phyloP scores from a whole-genome alignment of 2,329 filamentous ascomycete genomes.

The Colletotrichum sp. region DNA sequence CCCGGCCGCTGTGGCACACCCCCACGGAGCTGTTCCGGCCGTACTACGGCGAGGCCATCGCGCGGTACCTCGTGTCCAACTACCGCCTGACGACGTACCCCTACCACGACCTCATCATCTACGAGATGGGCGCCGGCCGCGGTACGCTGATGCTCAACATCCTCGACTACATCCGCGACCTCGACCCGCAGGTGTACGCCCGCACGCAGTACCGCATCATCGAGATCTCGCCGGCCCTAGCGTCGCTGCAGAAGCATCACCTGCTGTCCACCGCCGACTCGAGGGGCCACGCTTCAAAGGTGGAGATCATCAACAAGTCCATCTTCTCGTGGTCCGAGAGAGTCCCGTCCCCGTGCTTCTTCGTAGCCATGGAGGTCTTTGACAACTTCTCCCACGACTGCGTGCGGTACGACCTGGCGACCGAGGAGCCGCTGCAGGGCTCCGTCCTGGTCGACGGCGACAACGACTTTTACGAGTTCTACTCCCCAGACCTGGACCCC shows the following conservation, averaged over 20 bases:
- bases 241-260: conserved; percentile 76
- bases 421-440: conserved; percentile 85
- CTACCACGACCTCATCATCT: conserved; percentile 96
- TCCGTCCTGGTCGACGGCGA: conserved; percentile 83
- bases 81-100: conserved; percentile 94
- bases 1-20: conserved; percentile 96
- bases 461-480: conserved; percentile 96
- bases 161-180: conserved; percentile 89
- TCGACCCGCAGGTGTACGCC: conserved; percentile 90
- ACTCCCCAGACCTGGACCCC: conserved; percentile 80
- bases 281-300: conserved; percentile 80
- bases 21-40: conserved; percentile 96
- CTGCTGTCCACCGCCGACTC: conserved; percentile 70
- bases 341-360: conserved; percentile 94
- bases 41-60: conserved; percentile 96
- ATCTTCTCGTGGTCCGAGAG: conserved; percentile 93
- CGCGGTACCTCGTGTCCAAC: conserved; percentile 93
- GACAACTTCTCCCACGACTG: conserved; percentile 98
- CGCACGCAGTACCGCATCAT: conserved; percentile 95
- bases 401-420: conserved; percentile 85
- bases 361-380: conserved; percentile 96
- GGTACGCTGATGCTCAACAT: conserved; percentile 99
- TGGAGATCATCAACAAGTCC: conserved; percentile 93
- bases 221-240: conserved; percentile 87
- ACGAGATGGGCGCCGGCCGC: conserved; percentile 97